Evolutionary conservation across 306 rosid species (phyloP).

Genomic region (Vigna hirtella): DNA sequence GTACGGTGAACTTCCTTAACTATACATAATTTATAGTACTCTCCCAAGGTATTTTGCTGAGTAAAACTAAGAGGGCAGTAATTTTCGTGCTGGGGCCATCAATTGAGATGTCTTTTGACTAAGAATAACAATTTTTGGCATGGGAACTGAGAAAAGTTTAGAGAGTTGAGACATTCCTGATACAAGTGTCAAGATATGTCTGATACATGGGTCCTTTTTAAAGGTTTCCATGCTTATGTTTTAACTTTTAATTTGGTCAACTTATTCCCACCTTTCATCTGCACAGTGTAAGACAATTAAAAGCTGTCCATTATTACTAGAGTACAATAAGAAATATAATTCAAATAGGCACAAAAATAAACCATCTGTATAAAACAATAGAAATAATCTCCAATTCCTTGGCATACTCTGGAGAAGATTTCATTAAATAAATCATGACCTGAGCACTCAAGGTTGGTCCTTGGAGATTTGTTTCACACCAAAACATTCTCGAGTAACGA

Average conservation of each 20-base stretch:
- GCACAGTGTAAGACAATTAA: conserved; percentile 29
- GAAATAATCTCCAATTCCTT: conserved; percentile 10
- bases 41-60: conserved; percentile 21
- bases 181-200: background rate
- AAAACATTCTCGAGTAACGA: conserved; percentile 15
- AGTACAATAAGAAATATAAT: conserved; percentile 17
- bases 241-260: conserved; percentile 36
- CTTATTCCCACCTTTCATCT: conserved; percentile 23
- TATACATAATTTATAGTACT: conserved; percentile 28
- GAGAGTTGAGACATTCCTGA: conserved; percentile 15
- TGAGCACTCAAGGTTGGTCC: background rate
- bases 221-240: conserved; percentile 10
- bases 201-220: conserved; percentile 22
- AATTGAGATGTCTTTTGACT: conserved; percentile 32
- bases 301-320: conserved; percentile 19
- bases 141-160: conserved; percentile 16
- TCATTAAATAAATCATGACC: conserved; percentile 34
- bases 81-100: conserved; percentile 11
- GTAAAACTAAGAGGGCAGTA: conserved; percentile 1
- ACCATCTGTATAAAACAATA: conserved; percentile 6
- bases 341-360: conserved; percentile 24
- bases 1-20: conserved; percentile 34
- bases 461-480: conserved; percentile 4
- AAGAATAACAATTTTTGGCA: conserved; percentile 13
- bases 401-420: conserved; percentile 24